Conservation (phyloP, 257 asterid genomes). For the Salvia hispanica region DNA sequence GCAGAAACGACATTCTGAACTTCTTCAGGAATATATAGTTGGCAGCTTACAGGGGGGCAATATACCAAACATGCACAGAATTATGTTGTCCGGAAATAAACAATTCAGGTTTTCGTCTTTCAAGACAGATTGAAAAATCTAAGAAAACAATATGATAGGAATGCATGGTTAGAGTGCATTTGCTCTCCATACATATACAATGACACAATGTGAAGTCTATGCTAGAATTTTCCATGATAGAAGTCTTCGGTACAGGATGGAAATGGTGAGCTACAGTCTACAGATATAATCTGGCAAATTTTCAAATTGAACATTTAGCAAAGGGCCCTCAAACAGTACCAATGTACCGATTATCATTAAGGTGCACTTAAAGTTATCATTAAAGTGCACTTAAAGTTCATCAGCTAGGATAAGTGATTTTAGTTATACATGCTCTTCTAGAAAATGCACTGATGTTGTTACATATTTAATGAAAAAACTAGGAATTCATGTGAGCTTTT, state of each 20-base stretch:
- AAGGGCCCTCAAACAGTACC: not conserved
- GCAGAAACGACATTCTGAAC: constrained; percentile 28
- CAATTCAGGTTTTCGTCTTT: not conserved
- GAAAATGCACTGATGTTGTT: no score
- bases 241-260: not conserved
- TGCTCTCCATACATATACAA: not conserved
- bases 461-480: not conserved
- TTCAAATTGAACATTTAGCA: not conserved
- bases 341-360: no score
- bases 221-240: not conserved
- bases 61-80: not conserved
- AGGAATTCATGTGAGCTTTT: no score
- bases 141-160: not conserved
- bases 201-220: not conserved
- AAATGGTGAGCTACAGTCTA: not conserved
- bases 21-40: constrained; percentile 11
- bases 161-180: not conserved
- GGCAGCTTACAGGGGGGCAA: constrained; percentile 10
- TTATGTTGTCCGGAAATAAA: not conserved
- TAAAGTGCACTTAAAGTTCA: no score
- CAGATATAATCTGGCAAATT: not conserved
- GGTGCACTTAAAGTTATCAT: no score
- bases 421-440: no score
- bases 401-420: no score
- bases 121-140: not conserved